Evolutionary conservation across 495 filamentous ascomycete species (phyloP), one percentile per base, ranked within the genome.

Genomic region (Penicillium dipodomyicola): DNA sequence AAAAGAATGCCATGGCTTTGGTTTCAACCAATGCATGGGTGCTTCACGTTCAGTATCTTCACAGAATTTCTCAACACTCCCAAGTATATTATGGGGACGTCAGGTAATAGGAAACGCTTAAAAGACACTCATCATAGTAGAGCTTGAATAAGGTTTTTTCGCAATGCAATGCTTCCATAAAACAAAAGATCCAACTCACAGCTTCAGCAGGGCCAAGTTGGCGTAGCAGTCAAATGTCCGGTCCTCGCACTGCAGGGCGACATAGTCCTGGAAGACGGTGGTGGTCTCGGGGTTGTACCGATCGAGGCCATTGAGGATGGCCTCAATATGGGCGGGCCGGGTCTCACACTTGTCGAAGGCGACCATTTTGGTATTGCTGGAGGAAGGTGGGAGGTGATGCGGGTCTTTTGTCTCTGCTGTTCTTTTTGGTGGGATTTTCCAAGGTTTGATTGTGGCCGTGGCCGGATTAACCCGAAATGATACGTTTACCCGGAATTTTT

Each of bases 21-120:
- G 25, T 15, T 17, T 8, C 10, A 15, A 42, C 37, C 37, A 58
- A 60, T 57, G 35, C 19, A 52, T 60, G 54, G 41, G 52, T 49
- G 30, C 30, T 62, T 65, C 35, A 5, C n/a, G 9, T 69, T 75
- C 67, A 70, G 68, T 58, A 68, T 62, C 64, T 61, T 65, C 56
- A 54, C 20, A 37, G 56, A 58, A 63, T 61, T 62, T 61, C 65
- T 72, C 71, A 69, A 70, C 72, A 73, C 64, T 55, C 60, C 65
- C 71, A 65, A 54, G 43, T 44, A 52, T 45, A 59, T 45, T 60
- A 57, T 54, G 51, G 45, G 56, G 65, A 63, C 64, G 67, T 96
- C 91, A 89, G 91, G 84, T 96, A 96, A 96, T 97, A 96, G 91
- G 90, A 96, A 96, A 97, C 93, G 91, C 94, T 43, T 52, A 57